These are phyloP conservation scores for Reutealis trisperma DNA, from an alignment of 345 rosid genomes.

Conservation along the genomic window DNA sequence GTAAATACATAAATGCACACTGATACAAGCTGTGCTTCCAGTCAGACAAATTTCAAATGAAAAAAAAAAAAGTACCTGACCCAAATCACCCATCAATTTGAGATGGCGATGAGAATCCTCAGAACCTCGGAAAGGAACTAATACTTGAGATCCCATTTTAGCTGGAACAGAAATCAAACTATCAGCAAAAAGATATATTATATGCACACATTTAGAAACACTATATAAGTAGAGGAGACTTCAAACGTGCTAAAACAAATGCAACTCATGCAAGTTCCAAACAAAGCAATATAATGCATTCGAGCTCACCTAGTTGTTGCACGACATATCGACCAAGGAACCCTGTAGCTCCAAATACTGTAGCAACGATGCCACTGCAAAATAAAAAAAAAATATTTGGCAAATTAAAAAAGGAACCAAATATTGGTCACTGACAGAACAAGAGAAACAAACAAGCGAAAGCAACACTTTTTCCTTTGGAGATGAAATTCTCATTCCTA, in stretches of 20 bases:
- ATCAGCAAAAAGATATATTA: constrained; percentile 6
- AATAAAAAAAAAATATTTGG: not conserved
- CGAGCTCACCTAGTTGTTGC: constrained; percentile 89
- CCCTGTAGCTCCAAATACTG: constrained; percentile 98
- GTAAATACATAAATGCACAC: not conserved
- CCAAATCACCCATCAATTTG: constrained; percentile 99
- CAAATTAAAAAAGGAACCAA: too few species aligned
- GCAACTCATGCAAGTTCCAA: not conserved
- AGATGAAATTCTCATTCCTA: not conserved
- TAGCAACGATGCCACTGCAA: constrained; percentile 88
- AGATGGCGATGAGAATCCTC: constrained; percentile 94
- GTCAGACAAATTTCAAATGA: not conserved
- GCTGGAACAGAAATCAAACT: constrained; percentile 45
- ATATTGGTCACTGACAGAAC: not conserved
- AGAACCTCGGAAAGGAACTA: constrained; percentile 94
- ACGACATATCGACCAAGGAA: constrained; percentile 98
- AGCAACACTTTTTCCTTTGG: not conserved
- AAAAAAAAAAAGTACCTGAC: constrained; percentile 56
- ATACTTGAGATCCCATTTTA: constrained; percentile 93
- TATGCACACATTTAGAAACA: not conserved
- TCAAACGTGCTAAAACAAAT: not conserved
- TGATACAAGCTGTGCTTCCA: not conserved
- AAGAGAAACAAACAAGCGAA: not conserved
- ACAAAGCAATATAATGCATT: not conserved
- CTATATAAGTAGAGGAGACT: too few species aligned